Evolutionary conservation across 2,329 filamentous ascomycete species (phyloP).

Genomic region (Sclerotinia glacialis): DNA sequence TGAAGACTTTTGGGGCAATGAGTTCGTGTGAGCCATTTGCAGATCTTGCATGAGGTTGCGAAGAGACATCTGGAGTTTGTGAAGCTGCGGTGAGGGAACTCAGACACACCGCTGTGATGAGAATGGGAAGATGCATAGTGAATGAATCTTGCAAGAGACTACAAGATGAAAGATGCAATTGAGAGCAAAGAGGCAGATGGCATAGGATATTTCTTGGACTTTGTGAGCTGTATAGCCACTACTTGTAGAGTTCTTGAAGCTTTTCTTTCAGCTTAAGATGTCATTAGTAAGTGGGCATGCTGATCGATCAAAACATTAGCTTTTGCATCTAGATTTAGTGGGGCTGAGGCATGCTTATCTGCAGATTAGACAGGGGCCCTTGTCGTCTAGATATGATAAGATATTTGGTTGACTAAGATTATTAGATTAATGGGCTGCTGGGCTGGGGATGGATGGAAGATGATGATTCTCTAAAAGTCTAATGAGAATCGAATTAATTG

Average conservation of each 20-base stretch:
- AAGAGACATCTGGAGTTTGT: not conserved
- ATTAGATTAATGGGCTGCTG: too few species aligned
- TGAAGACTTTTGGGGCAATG: conserved; percentile 34
- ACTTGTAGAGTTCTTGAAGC: not conserved
- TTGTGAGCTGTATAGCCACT: not conserved
- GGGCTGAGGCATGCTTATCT: not conserved
- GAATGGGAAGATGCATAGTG: not conserved
- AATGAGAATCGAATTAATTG: too few species aligned
- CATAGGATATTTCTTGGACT: not conserved
- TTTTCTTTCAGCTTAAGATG: not conserved
- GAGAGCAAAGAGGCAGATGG: too few species aligned
- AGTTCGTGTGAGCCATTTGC: not conserved
- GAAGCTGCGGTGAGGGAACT: not conserved
- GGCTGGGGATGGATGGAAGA: too few species aligned
- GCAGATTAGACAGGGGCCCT: not conserved
- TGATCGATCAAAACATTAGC: not conserved
- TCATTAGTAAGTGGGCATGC: not conserved
- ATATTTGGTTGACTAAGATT: not conserved
- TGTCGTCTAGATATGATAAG: not conserved
- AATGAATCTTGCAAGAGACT: not conserved
- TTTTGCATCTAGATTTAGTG: not conserved
- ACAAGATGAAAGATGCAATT: not conserved
- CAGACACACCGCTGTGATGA: not conserved
- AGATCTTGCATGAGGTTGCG: not conserved
- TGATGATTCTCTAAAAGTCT: too few species aligned